These are phyloP conservation scores for Paraleonurus japonicus DNA, from an alignment of 257 asterid species.

Conservation along the genomic window DNA sequence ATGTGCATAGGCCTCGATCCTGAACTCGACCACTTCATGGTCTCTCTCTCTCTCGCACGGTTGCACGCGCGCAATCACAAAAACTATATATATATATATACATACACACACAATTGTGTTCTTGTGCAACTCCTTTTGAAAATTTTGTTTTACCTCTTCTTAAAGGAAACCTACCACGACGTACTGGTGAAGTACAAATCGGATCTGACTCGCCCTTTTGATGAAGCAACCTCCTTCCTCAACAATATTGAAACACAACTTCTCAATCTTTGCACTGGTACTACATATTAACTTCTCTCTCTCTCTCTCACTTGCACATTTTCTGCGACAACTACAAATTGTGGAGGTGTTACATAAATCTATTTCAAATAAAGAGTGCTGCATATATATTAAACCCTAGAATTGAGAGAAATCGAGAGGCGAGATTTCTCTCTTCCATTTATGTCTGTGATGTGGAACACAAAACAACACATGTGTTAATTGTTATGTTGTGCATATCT, in stretches of 20 bases:
- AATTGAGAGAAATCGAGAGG: too few species aligned
- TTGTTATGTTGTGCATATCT: too few species aligned
- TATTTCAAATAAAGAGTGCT: too few species aligned
- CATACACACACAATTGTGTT: not conserved
- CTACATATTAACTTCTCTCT: not conserved
- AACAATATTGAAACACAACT: constrained; percentile 64
- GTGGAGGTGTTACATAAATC: too few species aligned
- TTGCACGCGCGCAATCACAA: not conserved
- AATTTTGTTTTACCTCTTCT: not conserved
- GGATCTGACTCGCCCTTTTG: constrained; percentile 75
- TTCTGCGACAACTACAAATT: too few species aligned
- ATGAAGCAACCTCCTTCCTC: constrained; percentile 83
- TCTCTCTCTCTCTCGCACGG: constrained; percentile 18
- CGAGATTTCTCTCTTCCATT: too few species aligned
- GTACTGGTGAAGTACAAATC: constrained; percentile 67
- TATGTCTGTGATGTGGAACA: too few species aligned
- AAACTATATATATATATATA: not conserved
- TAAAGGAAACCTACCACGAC: constrained; percentile 69
- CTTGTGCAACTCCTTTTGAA: not conserved
- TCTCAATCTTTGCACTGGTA: constrained; percentile 64
- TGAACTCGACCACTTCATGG: constrained; percentile 72
- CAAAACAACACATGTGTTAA: too few species aligned
- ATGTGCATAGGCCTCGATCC: constrained; percentile 45
- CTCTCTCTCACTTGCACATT: not conserved
- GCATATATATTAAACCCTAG: not conserved